A percentile compares a stretch with the other conserved stretches of the same genome.
phyloP scores from a whole-genome alignment of 2,329 filamentous ascomycete genomes.

The Drechslerella dactyloides region DNA sequence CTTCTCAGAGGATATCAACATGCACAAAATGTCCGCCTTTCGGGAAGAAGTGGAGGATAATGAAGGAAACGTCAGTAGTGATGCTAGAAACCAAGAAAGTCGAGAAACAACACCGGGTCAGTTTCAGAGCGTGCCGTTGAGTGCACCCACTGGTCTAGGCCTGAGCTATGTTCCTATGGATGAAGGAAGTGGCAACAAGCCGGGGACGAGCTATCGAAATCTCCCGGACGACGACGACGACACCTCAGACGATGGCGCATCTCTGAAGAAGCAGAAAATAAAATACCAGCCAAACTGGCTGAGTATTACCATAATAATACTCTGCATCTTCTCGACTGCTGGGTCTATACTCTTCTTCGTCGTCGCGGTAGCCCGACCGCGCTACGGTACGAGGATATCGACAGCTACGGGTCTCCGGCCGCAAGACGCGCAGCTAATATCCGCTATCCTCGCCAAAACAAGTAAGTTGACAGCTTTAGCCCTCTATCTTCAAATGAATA shows the following conservation, averaged over 20 bases:
- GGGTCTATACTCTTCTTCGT: slow-evolving; percentile 43
- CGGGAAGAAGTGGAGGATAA: slow-evolving; percentile 32
- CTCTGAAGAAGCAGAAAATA: slow-evolving; percentile 1
- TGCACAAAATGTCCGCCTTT: slow-evolving; percentile 36
- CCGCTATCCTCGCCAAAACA: slow-evolving; percentile 39
- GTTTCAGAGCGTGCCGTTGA: slow-evolving; percentile 11
- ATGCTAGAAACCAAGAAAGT: not conserved
- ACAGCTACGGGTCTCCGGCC: slow-evolving; percentile 25
- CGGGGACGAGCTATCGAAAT: slow-evolving; percentile 10
- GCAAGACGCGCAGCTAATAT: slow-evolving; percentile 42
- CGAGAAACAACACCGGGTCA: not conserved
- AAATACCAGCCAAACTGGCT: slow-evolving; percentile 30
- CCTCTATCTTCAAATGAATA: slow-evolving; percentile 1
- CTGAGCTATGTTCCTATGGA: slow-evolving; percentile 27
- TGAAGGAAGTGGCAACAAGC: slow-evolving; percentile 19
- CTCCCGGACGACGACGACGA: slow-evolving; percentile 33
- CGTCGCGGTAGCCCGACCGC: slow-evolving; percentile 23
- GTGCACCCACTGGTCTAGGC: slow-evolving; percentile 9
- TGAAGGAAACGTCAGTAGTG: not conserved
- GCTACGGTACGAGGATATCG: slow-evolving; percentile 37
- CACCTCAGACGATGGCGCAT: slow-evolving; percentile 12
- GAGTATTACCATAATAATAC: slow-evolving; percentile 30
- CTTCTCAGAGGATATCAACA: slow-evolving; percentile 28
- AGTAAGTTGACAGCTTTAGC: slow-evolving; percentile 14
- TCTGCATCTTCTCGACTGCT: slow-evolving; percentile 41